phyloP scores from a whole-genome alignment of 139 green algal genomes.

The Chlorella sp. region DNA sequence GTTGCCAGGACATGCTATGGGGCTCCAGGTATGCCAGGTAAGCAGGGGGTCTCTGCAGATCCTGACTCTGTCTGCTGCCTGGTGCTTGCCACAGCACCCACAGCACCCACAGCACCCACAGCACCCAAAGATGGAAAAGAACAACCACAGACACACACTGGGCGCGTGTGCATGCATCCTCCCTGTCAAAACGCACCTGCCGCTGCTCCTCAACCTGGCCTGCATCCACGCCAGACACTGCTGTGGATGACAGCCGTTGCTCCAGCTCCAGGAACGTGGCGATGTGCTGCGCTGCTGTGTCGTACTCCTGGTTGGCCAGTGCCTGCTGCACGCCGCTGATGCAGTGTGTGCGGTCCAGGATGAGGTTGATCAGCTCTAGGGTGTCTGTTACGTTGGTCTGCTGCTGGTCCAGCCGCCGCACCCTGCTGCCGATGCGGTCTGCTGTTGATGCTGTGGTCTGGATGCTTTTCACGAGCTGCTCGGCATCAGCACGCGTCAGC shows the following conservation, averaged over 20 bases:
- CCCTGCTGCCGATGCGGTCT: constrained; percentile 77
- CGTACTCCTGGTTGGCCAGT: constrained; percentile 67
- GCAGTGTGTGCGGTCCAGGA: constrained; percentile 72
- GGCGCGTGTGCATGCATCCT: no score
- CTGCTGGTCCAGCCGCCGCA: constrained; percentile 65
- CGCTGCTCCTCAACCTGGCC: no score
- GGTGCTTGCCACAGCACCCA: no score
- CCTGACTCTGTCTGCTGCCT: no score
- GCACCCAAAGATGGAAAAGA: no score
- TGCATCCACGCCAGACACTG: no score
- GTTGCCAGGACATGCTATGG: no score
- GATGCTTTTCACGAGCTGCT: constrained; percentile 61
- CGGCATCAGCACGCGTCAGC: constrained; percentile 64
- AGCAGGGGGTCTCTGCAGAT: no score
- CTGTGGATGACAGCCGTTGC: constrained; percentile 18
- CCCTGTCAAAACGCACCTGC: no score
- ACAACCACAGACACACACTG: no score
- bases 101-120: no score
- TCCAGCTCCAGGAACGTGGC: constrained; percentile 74
- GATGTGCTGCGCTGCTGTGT: constrained; percentile 74
- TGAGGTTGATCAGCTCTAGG: constrained; percentile 46
- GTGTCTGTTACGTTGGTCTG: constrained; percentile 56
- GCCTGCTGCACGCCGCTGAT: constrained; percentile 65
- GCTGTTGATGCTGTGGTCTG: constrained; percentile 61
- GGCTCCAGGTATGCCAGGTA: no score